Evolutionary conservation across 768 basidiomycete species (phyloP).

Genomic region (Lactarius vividus): DNA sequence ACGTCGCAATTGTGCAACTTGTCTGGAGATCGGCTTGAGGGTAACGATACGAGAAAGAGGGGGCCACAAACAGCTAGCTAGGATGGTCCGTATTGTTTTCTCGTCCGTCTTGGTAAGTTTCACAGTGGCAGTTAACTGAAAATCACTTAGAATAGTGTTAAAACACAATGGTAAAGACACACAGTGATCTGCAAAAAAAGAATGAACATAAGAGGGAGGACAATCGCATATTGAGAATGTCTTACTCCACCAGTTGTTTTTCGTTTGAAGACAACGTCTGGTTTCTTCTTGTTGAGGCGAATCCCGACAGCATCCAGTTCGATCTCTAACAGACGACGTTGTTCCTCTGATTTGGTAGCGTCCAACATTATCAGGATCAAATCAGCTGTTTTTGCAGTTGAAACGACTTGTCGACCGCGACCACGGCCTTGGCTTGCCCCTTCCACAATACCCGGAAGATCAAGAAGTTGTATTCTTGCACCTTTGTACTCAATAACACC

Average conservation of each 20-base stretch:
- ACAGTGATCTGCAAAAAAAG: slow-evolving; percentile 62
- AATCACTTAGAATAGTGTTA: slow-evolving; percentile 15
- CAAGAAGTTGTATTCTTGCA: slow-evolving; percentile 87
- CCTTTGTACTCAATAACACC: slow-evolving; percentile 97
- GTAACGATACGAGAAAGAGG: not conserved
- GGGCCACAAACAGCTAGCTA: slow-evolving; percentile 70
- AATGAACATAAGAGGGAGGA: slow-evolving; percentile 15
- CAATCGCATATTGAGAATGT: slow-evolving; percentile 24
- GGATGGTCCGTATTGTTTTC: slow-evolving; percentile 87
- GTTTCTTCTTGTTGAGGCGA: slow-evolving; percentile 82
- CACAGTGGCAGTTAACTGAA: slow-evolving; percentile 81
- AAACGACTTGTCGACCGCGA: slow-evolving; percentile 93
- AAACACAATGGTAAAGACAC: slow-evolving; percentile 25
- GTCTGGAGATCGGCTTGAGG: slow-evolving; percentile 43
- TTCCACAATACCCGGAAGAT: slow-evolving; percentile 95
- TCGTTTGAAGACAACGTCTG: slow-evolving; percentile 94
- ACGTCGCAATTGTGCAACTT: slow-evolving; percentile 94
- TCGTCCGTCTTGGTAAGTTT: slow-evolving; percentile 95
- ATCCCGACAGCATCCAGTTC: slow-evolving; percentile 98
- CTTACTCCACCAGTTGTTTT: slow-evolving; percentile 89
- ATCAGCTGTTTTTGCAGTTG: slow-evolving; percentile 60
- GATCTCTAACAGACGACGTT: slow-evolving; percentile 80
- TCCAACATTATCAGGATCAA: slow-evolving; percentile 92
- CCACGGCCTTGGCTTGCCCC: slow-evolving; percentile 90
- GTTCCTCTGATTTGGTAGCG: slow-evolving; percentile 91